These are phyloP conservation scores for Yamadazyma diospyri DNA, from an alignment of 1,139 yeast genomes.

Conservation along the genomic window DNA sequence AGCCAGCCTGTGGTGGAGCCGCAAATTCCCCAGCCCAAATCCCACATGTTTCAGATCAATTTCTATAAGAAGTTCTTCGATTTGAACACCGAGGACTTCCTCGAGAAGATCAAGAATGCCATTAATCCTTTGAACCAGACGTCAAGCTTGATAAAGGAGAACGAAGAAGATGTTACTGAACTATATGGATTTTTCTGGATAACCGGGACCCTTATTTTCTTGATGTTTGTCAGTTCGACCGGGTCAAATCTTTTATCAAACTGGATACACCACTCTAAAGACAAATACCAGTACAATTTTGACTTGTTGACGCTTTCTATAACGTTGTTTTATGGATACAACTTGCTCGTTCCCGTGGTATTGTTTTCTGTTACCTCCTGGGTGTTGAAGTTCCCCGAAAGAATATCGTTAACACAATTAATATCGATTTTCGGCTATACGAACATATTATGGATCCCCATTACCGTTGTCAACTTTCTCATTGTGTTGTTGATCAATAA, in stretches of 20 bases:
- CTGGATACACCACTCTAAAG: conserved; percentile 40
- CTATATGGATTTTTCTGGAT: conserved; percentile 85
- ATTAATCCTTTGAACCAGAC: conserved; percentile 41
- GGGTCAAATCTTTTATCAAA: conserved; percentile 40
- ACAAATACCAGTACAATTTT: conserved; percentile 55
- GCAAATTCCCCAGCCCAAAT: conserved; percentile 17
- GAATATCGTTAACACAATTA: conserved; percentile 38
- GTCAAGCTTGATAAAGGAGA: conserved; percentile 23
- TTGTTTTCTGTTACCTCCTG: conserved; percentile 48
- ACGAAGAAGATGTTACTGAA: conserved; percentile 45
- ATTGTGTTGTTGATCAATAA: conserved; percentile 45
- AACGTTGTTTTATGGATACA: conserved; percentile 68
- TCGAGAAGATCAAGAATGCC: conserved; percentile 39
- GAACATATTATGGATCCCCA: conserved; percentile 75
- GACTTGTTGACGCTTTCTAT: conserved; percentile 64
- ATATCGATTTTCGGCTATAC: conserved; percentile 76
- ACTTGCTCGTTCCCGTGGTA: conserved; percentile 55
- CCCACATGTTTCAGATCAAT: conserved; percentile 49
- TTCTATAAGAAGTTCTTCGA: conserved; percentile 62
- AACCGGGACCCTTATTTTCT: conserved; percentile 70
- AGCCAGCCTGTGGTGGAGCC: conserved; percentile 17
- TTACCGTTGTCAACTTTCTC: conserved; percentile 54
- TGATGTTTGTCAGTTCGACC: conserved; percentile 72
- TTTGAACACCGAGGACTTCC: conserved; percentile 59
- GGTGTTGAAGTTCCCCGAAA: conserved; percentile 39